phyloP scores from a whole-genome alignment of 495 filamentous ascomycete genomes.

The Aspergillus carlsbadensis region DNA sequence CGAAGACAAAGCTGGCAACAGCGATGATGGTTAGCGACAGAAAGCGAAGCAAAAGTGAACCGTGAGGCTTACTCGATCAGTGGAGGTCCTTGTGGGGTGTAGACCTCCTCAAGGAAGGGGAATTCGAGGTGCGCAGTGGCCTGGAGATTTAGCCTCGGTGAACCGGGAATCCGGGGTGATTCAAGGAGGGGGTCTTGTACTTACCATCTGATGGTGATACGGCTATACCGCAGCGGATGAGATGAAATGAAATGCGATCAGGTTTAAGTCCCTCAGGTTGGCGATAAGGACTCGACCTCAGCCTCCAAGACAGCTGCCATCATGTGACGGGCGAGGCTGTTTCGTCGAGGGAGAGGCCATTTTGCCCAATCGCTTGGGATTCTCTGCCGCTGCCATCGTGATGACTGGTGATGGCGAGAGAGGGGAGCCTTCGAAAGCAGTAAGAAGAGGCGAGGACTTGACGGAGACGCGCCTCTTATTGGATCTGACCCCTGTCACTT shows the following conservation, averaged over 20 bases:
- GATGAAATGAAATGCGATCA: background rate
- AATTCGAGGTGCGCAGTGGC: conserved; percentile 31
- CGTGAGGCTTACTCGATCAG: conserved; percentile 32
- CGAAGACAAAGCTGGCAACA: conserved; percentile 34
- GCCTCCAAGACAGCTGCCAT: conserved; percentile 1
- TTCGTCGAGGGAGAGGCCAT: background rate
- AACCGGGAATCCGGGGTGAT: background rate
- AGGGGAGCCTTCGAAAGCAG: conserved; percentile 2
- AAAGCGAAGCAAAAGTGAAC: background rate
- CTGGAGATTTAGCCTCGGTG: conserved; percentile 14
- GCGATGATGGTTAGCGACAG: background rate
- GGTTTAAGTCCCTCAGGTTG: background rate
- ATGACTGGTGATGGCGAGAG: background rate
- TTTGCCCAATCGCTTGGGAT: conserved; percentile 13
- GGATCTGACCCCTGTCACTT: background rate
- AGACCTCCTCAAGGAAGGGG: conserved; percentile 38
- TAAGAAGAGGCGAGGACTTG: conserved; percentile 8
- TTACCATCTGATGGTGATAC: conserved; percentile 5
- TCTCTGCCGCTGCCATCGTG: background rate
- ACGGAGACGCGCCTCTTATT: background rate
- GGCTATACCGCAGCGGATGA: background rate
- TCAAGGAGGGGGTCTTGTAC: background rate
- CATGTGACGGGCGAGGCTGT: conserved; percentile 13
- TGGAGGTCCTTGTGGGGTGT: conserved; percentile 26
- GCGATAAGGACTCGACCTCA: conserved; percentile 8